Base-by-base conservation (phyloP, 805 yeast genomes). In the Pichia scutulata region DNA sequence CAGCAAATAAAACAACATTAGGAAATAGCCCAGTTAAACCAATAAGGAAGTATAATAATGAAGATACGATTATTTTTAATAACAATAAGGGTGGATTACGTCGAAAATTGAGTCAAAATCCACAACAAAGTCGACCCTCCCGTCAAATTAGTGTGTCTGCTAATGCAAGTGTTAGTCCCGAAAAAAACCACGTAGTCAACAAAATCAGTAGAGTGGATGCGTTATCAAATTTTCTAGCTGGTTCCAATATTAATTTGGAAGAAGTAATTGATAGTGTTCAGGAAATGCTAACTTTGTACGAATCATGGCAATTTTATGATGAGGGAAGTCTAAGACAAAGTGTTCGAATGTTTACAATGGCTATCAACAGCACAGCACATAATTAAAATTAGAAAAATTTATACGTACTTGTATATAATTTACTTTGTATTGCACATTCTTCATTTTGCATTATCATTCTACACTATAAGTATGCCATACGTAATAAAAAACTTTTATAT, bases 301-400 rank as follows among this genome's bases (percentile, higher is more conserved):
- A 88, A 44, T 76, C 80, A 7, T 90, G 97, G 97, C 89, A 86
- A 56, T 64, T 78, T n/a, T 89, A 86, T 60, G 88, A 86, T 59
- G 97, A 87, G 62, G 73, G 71, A 30, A 65, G 70, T 55, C 76
- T 81, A 19, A 74, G 78, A 51, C 76, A 74, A 53, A 19, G 37
- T 5, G 19, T 33, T 2, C 37, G 24, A 9, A 41, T 22, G 10
- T 25, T 46, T 12, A 26, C 40, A 2, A 42, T 42, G 33, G 25
- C 52, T 2, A n/a, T 46, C 12, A 26, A 41, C 41, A 41, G n/a
- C 37, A 33, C 37, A n/a, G 37, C 37, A 2, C 37, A 33, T 7
- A 33, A 33, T 19, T 33, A n/a, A 33, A 7, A n/a, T 9, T n/a
- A 28, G 5, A 28, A n/a, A n/a, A n/a, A n/a, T n/a, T n/a, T n/a